phyloP scores from a whole-genome alignment of 116 monocot species.

The Dioscorea cayenensis region DNA sequence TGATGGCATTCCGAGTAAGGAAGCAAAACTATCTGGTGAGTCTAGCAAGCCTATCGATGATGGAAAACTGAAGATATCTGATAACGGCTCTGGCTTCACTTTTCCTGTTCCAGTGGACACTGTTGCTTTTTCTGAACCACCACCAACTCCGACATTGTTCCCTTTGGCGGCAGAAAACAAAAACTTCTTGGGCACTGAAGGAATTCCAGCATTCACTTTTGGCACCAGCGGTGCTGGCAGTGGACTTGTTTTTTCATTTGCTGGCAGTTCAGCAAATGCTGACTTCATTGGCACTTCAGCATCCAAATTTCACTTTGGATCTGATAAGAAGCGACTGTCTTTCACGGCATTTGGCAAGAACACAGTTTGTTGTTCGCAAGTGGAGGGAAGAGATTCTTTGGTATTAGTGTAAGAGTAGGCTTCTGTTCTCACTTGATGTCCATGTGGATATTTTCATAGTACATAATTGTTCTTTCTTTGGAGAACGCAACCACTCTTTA shows the following conservation, averaged over 20 bases:
- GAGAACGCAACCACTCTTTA: no score
- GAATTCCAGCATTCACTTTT: conserved; percentile 26
- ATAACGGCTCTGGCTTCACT: conserved; percentile 24
- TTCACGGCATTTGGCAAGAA: conserved; percentile 7
- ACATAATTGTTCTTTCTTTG: no score
- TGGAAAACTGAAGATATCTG: conserved; percentile 2
- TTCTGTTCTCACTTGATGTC: no score
- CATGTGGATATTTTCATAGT: no score
- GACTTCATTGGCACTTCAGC: neutral
- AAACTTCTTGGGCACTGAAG: neutral
- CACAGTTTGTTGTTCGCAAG: conserved; percentile 2
- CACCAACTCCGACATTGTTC: conserved; percentile 32
- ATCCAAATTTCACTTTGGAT: conserved; percentile 37
- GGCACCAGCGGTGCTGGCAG: conserved; percentile 9
- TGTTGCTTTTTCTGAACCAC: conserved; percentile 19
- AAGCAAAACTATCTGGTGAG: neutral
- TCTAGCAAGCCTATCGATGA: neutral
- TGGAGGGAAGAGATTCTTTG: no score
- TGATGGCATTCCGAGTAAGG: neutral
- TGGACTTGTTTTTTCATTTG: conserved; percentile 33
- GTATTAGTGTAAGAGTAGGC: no score
- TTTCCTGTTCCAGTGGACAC: conserved; percentile 19
- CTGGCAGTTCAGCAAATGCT: neutral
- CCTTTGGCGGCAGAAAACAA: conserved; percentile 1
- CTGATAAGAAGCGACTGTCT: conserved; percentile 15